Base-by-base conservation (phyloP, 2,329 filamentous ascomycete species). In the Meredithiella fracta region DNA sequence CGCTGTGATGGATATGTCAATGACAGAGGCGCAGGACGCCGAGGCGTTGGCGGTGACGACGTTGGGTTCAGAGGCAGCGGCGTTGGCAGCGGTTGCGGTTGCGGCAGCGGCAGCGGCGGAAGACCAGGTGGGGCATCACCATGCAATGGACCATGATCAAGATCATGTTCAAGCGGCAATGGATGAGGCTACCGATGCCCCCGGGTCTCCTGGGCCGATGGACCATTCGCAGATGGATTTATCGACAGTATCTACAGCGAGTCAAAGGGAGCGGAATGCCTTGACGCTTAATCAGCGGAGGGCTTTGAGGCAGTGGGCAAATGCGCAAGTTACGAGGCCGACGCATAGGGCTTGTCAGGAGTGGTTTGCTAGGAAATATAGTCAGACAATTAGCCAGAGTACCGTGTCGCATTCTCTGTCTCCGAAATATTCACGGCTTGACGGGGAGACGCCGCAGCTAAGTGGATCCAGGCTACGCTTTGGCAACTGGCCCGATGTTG, bases 401-500 rank as follows among this genome's bases (percentile, higher is more conserved):
- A 81, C 78, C 62, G 78, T 81, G 47, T 80, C 76, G 50, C 78
- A 81, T 64, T 80, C 76, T 20, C 68, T 81, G 37, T 79, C 76
- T 3, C 76, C 76, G 50, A 80, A 80, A 62, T 81, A 81, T 62
- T 77, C 76, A 38, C 74, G 78, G 25, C 73, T 81, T 54, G 78
- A 81, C 63, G 74, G 73, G 63, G 77, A 80, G 55, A 70, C 71
- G 61, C 76, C 75, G 15, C 77, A 80, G 64, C 72, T 80, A 59
- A 79, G 76, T n/a, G 78, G 78, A 47, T 80, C 77, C 57, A 75
- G 78, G 47, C 69, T 81, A 60, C 76, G 78, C 60, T 80, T 80
- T 58, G 78, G 78, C 60, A 81, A 81, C 64, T 80, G 78, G 78
- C 78, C 78, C 59, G 78, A 80, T 60, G 78, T 81, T 55, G 75